Conservation (phyloP, 306 rosid species). For the Lagenaria siceraria region DNA sequence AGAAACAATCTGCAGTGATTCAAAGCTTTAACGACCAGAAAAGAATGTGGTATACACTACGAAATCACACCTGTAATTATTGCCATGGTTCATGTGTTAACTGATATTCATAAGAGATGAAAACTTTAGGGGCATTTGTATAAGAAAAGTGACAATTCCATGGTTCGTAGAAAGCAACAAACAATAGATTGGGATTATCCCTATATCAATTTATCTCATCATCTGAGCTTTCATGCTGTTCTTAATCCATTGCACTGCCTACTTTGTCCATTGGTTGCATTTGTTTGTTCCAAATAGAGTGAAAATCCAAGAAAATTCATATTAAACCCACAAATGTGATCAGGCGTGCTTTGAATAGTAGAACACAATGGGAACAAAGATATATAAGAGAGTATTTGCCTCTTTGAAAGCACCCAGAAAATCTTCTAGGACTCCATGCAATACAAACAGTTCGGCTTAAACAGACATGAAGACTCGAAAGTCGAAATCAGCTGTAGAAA, state of each 20-base stretch:
- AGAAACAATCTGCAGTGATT: slow-evolving; percentile 49
- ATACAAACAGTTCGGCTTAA: neutral
- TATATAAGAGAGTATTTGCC: neutral
- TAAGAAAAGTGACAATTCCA: neutral
- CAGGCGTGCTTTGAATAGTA: neutral
- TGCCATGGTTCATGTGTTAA: slow-evolving; percentile 10
- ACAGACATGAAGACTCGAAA: neutral
- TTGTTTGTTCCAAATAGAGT: neutral
- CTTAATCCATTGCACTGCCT: neutral
- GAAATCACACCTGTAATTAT: slow-evolving; percentile 3
- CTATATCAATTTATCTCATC: neutral
- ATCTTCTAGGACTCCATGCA: neutral
- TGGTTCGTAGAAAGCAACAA: neutral
- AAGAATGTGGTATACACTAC: slow-evolving; percentile 39
- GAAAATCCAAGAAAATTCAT: neutral
- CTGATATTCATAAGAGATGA: slow-evolving; percentile 11
- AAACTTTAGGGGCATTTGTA: slow-evolving; percentile 8
- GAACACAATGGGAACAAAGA: neutral
- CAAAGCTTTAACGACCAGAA: slow-evolving; percentile 60
- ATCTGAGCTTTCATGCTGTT: neutral
- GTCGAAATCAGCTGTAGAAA: neutral
- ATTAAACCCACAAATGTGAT: neutral
- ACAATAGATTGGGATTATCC: neutral
- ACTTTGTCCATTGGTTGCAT: neutral
- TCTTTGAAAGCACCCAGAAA: slow-evolving; percentile 2